A percentile compares a stretch with the other conserved stretches of the same genome.
Conservation (phyloP, 2,329 filamentous ascomycete species). For the Knufia petricola region DNA sequence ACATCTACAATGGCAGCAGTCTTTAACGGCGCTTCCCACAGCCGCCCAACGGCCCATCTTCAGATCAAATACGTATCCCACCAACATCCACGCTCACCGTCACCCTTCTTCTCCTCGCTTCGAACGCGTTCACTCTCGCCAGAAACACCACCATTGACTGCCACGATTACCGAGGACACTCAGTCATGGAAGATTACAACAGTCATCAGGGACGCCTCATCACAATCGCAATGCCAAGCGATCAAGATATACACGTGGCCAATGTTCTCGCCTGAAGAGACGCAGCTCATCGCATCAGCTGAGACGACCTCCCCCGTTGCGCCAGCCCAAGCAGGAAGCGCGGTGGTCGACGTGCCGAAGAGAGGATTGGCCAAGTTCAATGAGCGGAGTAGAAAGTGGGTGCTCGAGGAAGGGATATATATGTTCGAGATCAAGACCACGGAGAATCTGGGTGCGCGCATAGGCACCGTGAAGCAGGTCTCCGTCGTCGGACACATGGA, state of each 20-base stretch:
- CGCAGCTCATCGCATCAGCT: slow-evolving; percentile 1
- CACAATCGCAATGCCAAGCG: not conserved
- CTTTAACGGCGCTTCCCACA: not conserved
- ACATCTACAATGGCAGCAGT: not conserved
- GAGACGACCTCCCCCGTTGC: not conserved
- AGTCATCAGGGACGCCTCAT: not conserved
- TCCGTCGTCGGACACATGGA: not conserved
- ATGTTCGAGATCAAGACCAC: slow-evolving; percentile 7
- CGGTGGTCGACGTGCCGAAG: slow-evolving; percentile 3
- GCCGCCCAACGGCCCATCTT: not conserved
- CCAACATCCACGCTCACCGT: not conserved
- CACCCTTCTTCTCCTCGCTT: not conserved
- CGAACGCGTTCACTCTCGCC: not conserved
- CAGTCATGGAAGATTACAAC: slow-evolving; percentile 2
- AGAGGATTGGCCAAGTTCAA: slow-evolving; percentile 1
- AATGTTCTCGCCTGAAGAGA: slow-evolving; percentile 4
- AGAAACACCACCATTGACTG: not conserved
- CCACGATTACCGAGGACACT: not conserved
- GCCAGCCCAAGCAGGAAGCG: not conserved
- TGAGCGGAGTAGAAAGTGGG: slow-evolving; percentile 2
- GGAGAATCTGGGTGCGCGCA: not conserved
- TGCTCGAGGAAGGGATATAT: slow-evolving; percentile 3
- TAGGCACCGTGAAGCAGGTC: slow-evolving; percentile 3
- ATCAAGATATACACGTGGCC: slow-evolving; percentile 5
- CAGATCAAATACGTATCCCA: slow-evolving; percentile 4